These are phyloP conservation scores for Fusarium cyanostomum DNA, from an alignment of 2,329 filamentous ascomycete species.

Conservation along the genomic window DNA sequence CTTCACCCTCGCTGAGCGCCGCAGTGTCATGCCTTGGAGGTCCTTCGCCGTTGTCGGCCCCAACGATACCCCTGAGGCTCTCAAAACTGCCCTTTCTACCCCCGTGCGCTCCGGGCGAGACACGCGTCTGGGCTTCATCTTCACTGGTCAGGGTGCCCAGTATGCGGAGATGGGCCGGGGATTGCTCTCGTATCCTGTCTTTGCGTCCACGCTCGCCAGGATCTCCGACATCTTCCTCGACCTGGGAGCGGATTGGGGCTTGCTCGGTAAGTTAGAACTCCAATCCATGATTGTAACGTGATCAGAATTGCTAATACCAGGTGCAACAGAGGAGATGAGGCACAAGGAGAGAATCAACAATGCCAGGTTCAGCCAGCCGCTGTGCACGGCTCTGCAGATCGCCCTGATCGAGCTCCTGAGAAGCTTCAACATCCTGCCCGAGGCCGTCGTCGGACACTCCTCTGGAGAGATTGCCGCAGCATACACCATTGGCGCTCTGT, in stretches of 20 bases:
- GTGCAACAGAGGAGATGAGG: background rate
- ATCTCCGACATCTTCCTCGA: no score
- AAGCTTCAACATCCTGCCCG: constrained; percentile 43
- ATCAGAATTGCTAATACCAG: no score
- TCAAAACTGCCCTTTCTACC: background rate
- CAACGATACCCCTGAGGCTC: background rate
- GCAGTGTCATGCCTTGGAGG: constrained; percentile 4
- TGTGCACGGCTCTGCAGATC: constrained; percentile 65
- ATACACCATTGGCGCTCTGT: constrained; percentile 47
- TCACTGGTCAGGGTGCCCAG: constrained; percentile 29
- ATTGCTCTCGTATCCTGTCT: constrained; percentile 1
- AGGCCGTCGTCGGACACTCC: constrained; percentile 51
- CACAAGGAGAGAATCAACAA: constrained; percentile 41
- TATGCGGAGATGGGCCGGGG: constrained; percentile 20
- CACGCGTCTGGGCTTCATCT: constrained; percentile 13
- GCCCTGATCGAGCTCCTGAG: constrained; percentile 52
- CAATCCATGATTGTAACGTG: no score
- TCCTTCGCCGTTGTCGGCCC: background rate
- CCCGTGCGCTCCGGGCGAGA: background rate
- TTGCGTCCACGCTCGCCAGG: no score
- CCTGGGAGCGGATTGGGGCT: no score
- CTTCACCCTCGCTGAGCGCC: constrained; percentile 6
- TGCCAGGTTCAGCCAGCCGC: constrained; percentile 58
- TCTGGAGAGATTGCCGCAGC: constrained; percentile 54
- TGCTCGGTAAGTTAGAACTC: no score